These are phyloP conservation scores for Kluyveromyces wickerhamii DNA, from an alignment of 805 yeast genomes.

Conservation along the genomic window DNA sequence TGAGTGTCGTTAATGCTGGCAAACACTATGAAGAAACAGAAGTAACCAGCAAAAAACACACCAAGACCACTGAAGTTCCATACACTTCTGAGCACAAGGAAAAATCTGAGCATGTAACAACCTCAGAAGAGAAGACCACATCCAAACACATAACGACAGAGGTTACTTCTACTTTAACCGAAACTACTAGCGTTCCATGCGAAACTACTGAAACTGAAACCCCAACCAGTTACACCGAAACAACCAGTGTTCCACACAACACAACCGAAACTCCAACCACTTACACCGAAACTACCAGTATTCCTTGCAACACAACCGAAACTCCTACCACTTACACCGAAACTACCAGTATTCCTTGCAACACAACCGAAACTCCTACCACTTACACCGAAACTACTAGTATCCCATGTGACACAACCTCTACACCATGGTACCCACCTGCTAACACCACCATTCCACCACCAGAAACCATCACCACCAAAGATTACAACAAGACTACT, in stretches of 20 bases:
- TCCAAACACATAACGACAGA: background rate
- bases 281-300: background rate
- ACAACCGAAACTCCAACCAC: background rate
- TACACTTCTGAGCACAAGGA: no score
- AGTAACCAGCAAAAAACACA: slow-evolving; percentile 1
- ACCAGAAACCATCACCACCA: background rate
- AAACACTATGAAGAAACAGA: slow-evolving; percentile 1
- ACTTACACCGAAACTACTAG: background rate
- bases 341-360: background rate
- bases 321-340: background rate
- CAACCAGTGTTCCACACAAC: background rate
- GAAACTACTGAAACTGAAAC: background rate
- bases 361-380: background rate
- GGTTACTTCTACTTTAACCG: background rate
- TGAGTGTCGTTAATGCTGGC: slow-evolving; percentile 1
- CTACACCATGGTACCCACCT: background rate
- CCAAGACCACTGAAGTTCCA: background rate
- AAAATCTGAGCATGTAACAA: no score
- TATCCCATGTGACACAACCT: background rate
- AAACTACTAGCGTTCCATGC: background rate
- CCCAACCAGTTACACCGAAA: background rate
- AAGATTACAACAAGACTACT: background rate
- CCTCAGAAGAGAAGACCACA: no score
- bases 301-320: background rate
- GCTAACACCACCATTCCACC: background rate